A percentile compares a stretch with the other conserved stretches of the same genome.
Evolutionary conservation across 2,329 filamentous ascomycete genomes (phyloP).

Genomic region (Alternaria arbusti): DNA sequence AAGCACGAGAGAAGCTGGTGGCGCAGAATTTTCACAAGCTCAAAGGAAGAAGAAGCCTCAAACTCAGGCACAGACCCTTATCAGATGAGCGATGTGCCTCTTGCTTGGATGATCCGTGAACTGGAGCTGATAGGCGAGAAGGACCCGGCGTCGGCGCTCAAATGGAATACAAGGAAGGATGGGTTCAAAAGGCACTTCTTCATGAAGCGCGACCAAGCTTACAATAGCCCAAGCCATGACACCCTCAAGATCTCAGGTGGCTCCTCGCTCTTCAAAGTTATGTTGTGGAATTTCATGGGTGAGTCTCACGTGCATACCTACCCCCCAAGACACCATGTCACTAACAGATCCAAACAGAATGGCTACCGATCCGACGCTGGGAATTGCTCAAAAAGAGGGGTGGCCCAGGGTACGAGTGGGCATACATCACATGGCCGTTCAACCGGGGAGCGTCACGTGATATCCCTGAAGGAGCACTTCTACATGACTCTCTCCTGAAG

Average conservation of each 20-base stretch:
- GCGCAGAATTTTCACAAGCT: neutral
- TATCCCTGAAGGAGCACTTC: neutral
- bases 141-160: neutral
- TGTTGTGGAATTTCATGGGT: constrained; percentile 7
- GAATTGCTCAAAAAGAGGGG: neutral
- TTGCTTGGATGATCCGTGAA: constrained; percentile 10
- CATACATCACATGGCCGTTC: neutral
- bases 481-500: neutral
- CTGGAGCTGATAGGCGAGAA: neutral
- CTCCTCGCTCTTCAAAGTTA: constrained; percentile 1
- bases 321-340: neutral
- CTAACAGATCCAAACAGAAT: constrained; percentile 1
- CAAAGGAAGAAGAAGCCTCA: neutral
- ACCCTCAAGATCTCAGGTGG: neutral
- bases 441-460: neutral
- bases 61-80: neutral
- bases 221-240: neutral
- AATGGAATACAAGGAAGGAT: neutral
- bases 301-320: neutral
- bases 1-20: neutral
- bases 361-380: constrained; percentile 1
- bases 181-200: constrained; percentile 3
- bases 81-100: constrained; percentile 7
- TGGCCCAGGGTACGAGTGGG: neutral
- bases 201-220: neutral